These are phyloP conservation scores for Eucalyptus albens DNA, from an alignment of 345 rosid genomes.

Conservation along the genomic window DNA sequence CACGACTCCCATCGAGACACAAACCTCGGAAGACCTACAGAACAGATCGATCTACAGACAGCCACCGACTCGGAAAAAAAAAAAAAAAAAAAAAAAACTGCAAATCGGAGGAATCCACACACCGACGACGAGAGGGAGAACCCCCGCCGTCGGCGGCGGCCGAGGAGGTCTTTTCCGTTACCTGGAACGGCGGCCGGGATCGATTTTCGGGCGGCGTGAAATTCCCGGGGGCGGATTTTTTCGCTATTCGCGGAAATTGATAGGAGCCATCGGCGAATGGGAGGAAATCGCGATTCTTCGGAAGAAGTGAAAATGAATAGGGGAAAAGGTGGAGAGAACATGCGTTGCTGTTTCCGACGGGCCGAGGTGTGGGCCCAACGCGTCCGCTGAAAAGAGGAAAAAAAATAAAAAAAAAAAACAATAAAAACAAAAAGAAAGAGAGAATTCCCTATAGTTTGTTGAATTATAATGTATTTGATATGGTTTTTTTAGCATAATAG, in stretches of 20 bases:
- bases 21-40: neutral
- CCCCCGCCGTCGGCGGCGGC: neutral
- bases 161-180: neutral
- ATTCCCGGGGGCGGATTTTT: neutral
- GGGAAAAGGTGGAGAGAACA: neutral
- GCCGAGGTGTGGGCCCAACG: neutral
- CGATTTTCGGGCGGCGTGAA: neutral
- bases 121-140: neutral
- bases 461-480: neutral
- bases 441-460: neutral
- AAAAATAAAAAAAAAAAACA: fast-evolving
- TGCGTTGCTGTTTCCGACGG: neutral
- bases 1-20: neutral
- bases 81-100: neutral
- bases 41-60: neutral
- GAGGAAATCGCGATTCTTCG: neutral
- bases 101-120: neutral
- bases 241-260: neutral
- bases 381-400: neutral
- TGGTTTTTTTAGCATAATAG: neutral
- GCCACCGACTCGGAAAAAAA: neutral
- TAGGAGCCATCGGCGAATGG: neutral
- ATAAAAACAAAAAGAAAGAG: neutral
- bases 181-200: neutral
- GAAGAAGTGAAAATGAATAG: neutral